Evolutionary conservation across 106 monocot species (phyloP).

Genomic region (Xerophyta viscosa): DNA sequence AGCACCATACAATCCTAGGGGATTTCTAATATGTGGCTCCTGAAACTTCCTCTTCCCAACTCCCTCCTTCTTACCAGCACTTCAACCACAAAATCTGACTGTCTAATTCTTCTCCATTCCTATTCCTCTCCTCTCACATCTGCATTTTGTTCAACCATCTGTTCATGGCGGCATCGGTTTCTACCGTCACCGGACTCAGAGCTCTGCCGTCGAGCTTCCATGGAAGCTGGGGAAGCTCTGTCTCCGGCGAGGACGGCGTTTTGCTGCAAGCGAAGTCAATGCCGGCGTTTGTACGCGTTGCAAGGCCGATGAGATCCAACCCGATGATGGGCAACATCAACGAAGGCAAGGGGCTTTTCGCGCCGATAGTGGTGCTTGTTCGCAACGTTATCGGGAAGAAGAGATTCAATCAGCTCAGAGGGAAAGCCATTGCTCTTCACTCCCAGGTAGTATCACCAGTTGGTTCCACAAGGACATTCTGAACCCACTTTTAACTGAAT

Average conservation of each 20-base stretch:
- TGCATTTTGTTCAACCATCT: no score
- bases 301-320: constrained; percentile 21
- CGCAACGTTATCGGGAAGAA: constrained; percentile 72
- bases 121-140: no score
- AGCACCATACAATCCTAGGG: background rate
- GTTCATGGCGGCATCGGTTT: constrained; percentile 3
- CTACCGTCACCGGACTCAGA: background rate
- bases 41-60: background rate
- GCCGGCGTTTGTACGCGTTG: constrained; percentile 2
- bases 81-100: background rate
- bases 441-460: constrained; percentile 86
- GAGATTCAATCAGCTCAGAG: constrained; percentile 87
- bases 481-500: no score
- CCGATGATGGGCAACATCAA: constrained; percentile 76
- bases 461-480: no score
- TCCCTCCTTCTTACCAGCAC: background rate
- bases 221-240: constrained; percentile 15
- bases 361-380: constrained; percentile 57
- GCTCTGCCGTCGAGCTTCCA: constrained; percentile 15
- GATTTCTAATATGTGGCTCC: constrained; percentile 14
- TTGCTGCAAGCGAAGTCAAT: no score
- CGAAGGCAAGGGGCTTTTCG: constrained; percentile 80
- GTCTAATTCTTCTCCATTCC: background rate
- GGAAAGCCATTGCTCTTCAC: constrained; percentile 92
- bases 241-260: constrained; percentile 27